Evolutionary conservation across 768 basidiomycete species (phyloP), one percentile per base, ranked within the genome.

Genomic region (Collybia nuda): DNA sequence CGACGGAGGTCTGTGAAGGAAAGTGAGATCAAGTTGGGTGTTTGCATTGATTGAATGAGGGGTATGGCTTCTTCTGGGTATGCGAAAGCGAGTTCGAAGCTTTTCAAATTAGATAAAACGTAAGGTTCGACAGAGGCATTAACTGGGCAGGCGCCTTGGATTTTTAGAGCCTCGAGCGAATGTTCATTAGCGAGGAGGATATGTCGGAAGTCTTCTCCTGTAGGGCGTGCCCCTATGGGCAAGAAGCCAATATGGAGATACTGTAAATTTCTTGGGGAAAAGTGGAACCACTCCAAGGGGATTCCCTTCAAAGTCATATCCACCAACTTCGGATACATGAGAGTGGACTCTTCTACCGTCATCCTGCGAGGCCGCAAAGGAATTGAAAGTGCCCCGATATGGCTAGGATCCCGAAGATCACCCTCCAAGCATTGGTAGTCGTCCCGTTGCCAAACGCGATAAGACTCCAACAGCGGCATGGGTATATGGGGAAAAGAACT

Each of bases 121-220:
- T 46, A 46, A 1, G 44, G 35, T 1, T 46, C 32, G 17, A 8
- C 5, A 5, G 35, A 32, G 17, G 11, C 14, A 18, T 15, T 46
- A 14, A 23, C 11, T 2, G 44, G 44, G 18, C 21, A 19, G 8
- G 44, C 44, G 4, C 44, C 44, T 1, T 11, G 24, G 17, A 46
- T 35, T n/a, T 46, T 46, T n/a, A 46, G 21, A 11, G 32, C 12
- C 19, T 11, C 32, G 3, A 46, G 35, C 1, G 38, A 48, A 23
- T 40, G 47, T 15, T 38, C 36, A 28, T 48, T 48, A 15, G 37
- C 47, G 3, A 40, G 39, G 2, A 48, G 39, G 19, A 48, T 48
- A 8, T 40, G n/a, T 15, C 47, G 47, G 19, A 48, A 26, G n/a
- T 19, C 47, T 5, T 38, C 39, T 11, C 47, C 47, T 24, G 6